These are phyloP conservation scores for Penicillium cosmopolitanum DNA, from an alignment of 495 filamentous ascomycete genomes.

Conservation along the genomic window DNA sequence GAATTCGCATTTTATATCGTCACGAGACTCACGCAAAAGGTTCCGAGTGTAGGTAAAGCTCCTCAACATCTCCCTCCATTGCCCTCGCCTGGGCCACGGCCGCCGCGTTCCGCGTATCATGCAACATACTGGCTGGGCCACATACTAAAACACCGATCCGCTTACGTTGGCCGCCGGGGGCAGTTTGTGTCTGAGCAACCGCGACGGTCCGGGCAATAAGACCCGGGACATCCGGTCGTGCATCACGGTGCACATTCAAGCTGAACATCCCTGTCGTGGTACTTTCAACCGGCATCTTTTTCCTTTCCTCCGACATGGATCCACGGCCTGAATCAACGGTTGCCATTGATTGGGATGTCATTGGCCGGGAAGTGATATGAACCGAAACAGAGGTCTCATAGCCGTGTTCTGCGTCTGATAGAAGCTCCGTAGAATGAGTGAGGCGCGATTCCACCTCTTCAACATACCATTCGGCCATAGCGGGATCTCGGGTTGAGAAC, in stretches of 20 bases:
- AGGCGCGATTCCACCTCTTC: constrained; percentile 32
- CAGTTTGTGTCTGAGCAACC: constrained; percentile 15
- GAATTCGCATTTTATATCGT: neutral
- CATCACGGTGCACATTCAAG: constrained; percentile 27
- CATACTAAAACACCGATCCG: constrained; percentile 52
- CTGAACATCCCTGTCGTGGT: constrained; percentile 26
- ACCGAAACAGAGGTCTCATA: constrained; percentile 41
- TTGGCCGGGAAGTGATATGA: constrained; percentile 27
- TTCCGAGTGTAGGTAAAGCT: constrained; percentile 58
- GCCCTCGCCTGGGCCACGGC: constrained; percentile 48
- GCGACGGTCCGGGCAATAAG: constrained; percentile 36
- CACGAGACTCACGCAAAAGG: constrained; percentile 49
- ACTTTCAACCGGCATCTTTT: constrained; percentile 17
- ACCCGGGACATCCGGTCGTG: constrained; percentile 42
- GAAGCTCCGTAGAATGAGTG: constrained; percentile 22
- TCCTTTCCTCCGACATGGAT: neutral
- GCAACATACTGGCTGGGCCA: constrained; percentile 53
- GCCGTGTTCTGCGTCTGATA: constrained; percentile 16
- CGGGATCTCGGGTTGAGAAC: constrained; percentile 30
- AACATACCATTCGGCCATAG: constrained; percentile 34
- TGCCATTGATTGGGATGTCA: constrained; percentile 12
- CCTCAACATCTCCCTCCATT: constrained; percentile 41
- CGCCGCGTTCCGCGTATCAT: constrained; percentile 53
- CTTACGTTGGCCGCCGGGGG: constrained; percentile 22
- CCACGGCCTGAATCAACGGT: constrained; percentile 14